phyloP scores from a whole-genome alignment of 2,329 filamentous ascomycete species.

The Claviceps cyperi region DNA sequence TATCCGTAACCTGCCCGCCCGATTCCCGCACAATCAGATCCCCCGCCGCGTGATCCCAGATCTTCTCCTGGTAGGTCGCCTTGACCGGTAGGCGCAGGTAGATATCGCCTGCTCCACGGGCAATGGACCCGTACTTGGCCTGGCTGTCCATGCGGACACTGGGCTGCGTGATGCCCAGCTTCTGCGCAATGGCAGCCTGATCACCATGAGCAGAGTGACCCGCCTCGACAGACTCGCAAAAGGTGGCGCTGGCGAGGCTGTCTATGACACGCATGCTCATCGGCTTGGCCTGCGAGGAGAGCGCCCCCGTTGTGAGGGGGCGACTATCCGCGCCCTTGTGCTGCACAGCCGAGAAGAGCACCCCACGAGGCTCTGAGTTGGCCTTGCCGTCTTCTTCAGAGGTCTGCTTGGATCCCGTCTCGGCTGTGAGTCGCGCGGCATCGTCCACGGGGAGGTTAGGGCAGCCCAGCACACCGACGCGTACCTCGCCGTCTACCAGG shows the following conservation, averaged over 20 bases:
- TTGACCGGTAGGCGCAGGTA: constrained; percentile 81
- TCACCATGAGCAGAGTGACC: constrained; percentile 83
- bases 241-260: constrained; percentile 67
- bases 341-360: constrained; percentile 73
- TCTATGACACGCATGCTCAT: constrained; percentile 70
- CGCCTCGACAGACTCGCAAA: constrained; percentile 94
- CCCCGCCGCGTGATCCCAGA: constrained; percentile 96
- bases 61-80: constrained; percentile 92
- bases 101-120: constrained; percentile 82
- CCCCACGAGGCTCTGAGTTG: constrained; percentile 36
- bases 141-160: constrained; percentile 95
- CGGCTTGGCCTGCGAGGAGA: constrained; percentile 34
- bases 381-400: constrained; percentile 29
- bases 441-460: constrained; percentile 90
- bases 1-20: constrained; percentile 82
- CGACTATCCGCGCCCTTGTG: constrained; percentile 71
- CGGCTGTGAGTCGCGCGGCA: constrained; percentile 39
- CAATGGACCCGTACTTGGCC: constrained; percentile 94
- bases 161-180: constrained; percentile 75
- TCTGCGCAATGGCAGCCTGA: constrained; percentile 64
- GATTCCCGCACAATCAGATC: constrained; percentile 90
- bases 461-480: constrained; percentile 87
- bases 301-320: constrained; percentile 40
- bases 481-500: constrained; percentile 85
- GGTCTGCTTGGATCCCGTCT: constrained; percentile 61